Conservation (phyloP, 805 yeast species). For the Candida ortonii region DNA sequence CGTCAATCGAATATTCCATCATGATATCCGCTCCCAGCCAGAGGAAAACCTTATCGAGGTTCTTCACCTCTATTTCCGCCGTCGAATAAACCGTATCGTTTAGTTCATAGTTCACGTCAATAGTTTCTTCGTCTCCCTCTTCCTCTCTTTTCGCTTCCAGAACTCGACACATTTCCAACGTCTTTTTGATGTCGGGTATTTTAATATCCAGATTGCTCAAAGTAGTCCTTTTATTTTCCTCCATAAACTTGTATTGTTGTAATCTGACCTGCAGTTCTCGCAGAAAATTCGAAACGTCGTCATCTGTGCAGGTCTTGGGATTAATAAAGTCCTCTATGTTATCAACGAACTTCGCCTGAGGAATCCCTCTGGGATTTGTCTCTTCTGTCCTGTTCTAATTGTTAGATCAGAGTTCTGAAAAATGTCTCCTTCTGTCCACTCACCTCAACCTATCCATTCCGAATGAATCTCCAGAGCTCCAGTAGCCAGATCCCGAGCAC, state of each 20-base stretch:
- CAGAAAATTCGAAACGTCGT: slow-evolving; percentile 46
- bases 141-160: slow-evolving; percentile 48
- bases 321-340: slow-evolving; percentile 73
- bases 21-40: slow-evolving; percentile 99
- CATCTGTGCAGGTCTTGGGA: slow-evolving; percentile 32
- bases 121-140: slow-evolving; percentile 32
- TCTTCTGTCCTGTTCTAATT: slow-evolving; percentile 45
- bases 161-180: slow-evolving; percentile 68
- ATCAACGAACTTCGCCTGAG: slow-evolving; percentile 92
- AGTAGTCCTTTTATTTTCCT: slow-evolving; percentile 49
- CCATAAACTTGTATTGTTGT: slow-evolving; percentile 90
- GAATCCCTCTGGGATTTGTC: slow-evolving; percentile 90
- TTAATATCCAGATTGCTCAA: slow-evolving; percentile 56
- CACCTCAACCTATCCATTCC: slow-evolving; percentile 23
- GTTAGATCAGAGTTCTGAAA: not conserved
- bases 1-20: slow-evolving; percentile 90
- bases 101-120: slow-evolving; percentile 81
- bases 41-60: slow-evolving; percentile 59
- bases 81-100: slow-evolving; percentile 89
- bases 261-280: slow-evolving; percentile 79
- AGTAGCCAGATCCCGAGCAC: too few relatives aligned
- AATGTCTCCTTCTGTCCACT: slow-evolving; percentile 8
- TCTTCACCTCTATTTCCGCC: slow-evolving; percentile 65
- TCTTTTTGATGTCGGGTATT: slow-evolving; percentile 89
- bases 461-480: too few relatives aligned